phyloP scores from a whole-genome alignment of 148 eudicot species.

The Vaccinium macrocarpon region DNA sequence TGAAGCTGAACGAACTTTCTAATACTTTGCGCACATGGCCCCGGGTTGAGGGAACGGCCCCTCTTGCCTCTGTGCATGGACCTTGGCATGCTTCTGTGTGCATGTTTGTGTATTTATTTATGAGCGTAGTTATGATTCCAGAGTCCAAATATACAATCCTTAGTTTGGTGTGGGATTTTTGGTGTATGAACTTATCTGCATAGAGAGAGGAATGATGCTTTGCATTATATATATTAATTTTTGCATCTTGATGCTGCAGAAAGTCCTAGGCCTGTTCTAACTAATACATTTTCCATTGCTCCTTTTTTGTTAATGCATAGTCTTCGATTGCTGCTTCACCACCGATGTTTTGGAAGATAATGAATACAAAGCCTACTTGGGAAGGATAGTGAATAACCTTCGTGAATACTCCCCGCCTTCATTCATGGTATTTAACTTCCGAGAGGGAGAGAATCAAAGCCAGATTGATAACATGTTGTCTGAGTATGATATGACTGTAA shows the following conservation, averaged over 20 bases:
- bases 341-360: conserved; percentile 57
- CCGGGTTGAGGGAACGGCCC: not conserved
- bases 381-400: conserved; percentile 55
- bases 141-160: not conserved
- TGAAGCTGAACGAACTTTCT: not conserved
- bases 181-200: not conserved
- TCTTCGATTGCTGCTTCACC: conserved; percentile 84
- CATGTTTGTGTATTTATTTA: conserved; percentile 1
- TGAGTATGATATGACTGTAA: conserved; percentile 67
- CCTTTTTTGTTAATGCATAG: conserved; percentile 28
- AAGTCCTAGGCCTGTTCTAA: not conserved
- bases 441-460: conserved; percentile 60
- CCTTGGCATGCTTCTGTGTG: not conserved
- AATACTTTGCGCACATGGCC: not conserved
- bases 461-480: conserved; percentile 51
- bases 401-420: conserved; percentile 69
- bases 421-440: conserved; percentile 70
- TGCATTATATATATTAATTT: not conserved
- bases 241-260: conserved; percentile 1
- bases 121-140: not conserved
- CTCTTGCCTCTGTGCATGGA: not conserved
- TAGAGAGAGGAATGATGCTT: not conserved
- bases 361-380: conserved; percentile 54
- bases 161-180: not conserved
- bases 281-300: not conserved